Conservation (phyloP, 148 eudicot species). For the Chenopodium formosanum region DNA sequence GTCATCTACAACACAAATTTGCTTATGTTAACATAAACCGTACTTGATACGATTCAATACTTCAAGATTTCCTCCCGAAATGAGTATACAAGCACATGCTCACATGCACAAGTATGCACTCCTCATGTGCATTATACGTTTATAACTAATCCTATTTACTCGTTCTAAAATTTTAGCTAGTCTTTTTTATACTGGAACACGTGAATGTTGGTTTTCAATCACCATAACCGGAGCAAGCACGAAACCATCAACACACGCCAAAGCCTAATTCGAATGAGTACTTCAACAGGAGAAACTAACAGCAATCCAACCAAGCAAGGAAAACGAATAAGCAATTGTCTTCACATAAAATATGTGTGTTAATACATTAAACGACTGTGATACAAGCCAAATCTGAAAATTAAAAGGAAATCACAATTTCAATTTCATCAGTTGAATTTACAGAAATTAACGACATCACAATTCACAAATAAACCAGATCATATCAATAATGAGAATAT, state of each 20-base stretch:
- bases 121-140: background rate
- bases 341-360: background rate
- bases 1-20: background rate
- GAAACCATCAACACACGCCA: background rate
- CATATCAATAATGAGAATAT: background rate
- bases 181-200: background rate
- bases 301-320: background rate
- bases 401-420: background rate
- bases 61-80: background rate
- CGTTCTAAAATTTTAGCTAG: background rate
- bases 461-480: background rate
- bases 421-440: background rate
- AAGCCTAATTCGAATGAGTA: background rate
- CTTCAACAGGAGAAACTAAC: background rate
- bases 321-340: background rate
- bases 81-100: background rate
- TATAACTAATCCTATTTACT: background rate
- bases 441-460: background rate
- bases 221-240: too few species aligned
- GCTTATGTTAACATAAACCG: background rate
- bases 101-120: background rate
- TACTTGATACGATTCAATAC: background rate
- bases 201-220: too few species aligned
- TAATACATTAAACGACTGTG: background rate
- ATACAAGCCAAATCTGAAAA: background rate